Conservation (phyloP, 1,284 basidiomycete species). For the Inonotus obliquus region DNA sequence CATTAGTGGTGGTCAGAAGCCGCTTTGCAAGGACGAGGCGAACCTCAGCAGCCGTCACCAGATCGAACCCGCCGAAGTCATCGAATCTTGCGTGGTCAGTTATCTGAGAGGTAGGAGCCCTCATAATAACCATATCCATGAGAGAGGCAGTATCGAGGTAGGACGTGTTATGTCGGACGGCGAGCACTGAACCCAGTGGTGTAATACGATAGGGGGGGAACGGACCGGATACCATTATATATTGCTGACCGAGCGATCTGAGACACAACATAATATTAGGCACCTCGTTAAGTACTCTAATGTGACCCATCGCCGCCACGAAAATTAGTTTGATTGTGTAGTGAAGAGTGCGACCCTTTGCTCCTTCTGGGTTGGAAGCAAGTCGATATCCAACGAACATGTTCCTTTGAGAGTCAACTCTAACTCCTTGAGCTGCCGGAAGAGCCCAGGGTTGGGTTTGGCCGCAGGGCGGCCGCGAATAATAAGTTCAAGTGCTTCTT, state of each 20-base stretch:
- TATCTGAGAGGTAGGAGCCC: neutral
- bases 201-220: neutral
- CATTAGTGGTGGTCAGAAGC: neutral
- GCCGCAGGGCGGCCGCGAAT: slow-evolving; percentile 29
- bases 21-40: neutral
- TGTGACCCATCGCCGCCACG: too few species aligned
- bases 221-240: neutral
- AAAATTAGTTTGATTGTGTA: too few species aligned
- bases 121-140: neutral
- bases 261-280: too few species aligned
- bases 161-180: neutral
- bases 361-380: neutral
- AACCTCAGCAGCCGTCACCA: neutral
- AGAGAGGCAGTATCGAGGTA: neutral
- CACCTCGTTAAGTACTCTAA: too few species aligned
- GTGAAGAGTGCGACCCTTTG: too few species aligned
- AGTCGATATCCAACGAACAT: slow-evolving; percentile 13
- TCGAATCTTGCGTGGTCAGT: neutral
- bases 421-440: slow-evolving; percentile 33
- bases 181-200: neutral
- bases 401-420: neutral
- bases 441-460: slow-evolving; percentile 36
- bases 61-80: neutral
- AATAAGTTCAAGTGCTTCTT: slow-evolving; percentile 31
- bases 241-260: neutral